Conservation (phyloP, 495 filamentous ascomycete species). For the Apiosordaria backusii region DNA sequence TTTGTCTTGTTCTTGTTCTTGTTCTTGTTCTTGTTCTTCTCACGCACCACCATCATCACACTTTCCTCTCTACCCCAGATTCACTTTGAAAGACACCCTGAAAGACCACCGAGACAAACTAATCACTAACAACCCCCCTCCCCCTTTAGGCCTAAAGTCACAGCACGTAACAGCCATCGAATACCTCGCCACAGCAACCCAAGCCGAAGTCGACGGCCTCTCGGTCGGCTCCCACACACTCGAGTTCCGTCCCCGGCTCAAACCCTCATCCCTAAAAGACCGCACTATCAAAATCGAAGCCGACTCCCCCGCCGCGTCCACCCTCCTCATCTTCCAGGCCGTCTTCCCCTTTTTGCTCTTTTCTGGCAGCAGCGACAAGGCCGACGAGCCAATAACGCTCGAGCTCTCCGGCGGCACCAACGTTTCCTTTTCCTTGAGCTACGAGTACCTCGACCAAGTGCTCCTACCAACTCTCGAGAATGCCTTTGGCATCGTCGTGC, state of each 20-base stretch:
- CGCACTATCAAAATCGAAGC: conserved; percentile 45
- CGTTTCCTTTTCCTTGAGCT: conserved; percentile 64
- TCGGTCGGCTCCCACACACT: conserved; percentile 52
- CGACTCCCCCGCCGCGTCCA: conserved; percentile 45
- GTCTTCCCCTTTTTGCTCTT: conserved; percentile 74
- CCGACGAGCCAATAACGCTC: conserved; percentile 46
- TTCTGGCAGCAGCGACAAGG: conserved; percentile 40
- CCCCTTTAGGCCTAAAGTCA: conserved; percentile 59
- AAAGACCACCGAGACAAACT: too few species aligned
- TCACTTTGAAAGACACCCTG: too few species aligned
- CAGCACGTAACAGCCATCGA: conserved; percentile 69
- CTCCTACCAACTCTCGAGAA: conserved; percentile 64
- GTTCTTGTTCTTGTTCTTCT: not conserved
- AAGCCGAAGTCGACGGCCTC: conserved; percentile 54
- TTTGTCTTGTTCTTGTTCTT: conserved; percentile 7
- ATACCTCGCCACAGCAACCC: conserved; percentile 61
- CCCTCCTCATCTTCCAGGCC: conserved; percentile 76
- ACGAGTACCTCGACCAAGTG: conserved; percentile 75
- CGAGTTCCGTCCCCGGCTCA: conserved; percentile 46
- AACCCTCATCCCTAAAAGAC: conserved; percentile 35
- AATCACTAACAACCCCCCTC: not conserved
- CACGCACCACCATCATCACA: not conserved
- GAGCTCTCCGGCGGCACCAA: conserved; percentile 77
- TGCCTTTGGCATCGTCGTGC: conserved; percentile 58
- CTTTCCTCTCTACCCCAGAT: too few species aligned